These are phyloP conservation scores for Entomortierella lignicola DNA, from an alignment of 192 early-diverging fungal species.

Conservation along the genomic window DNA sequence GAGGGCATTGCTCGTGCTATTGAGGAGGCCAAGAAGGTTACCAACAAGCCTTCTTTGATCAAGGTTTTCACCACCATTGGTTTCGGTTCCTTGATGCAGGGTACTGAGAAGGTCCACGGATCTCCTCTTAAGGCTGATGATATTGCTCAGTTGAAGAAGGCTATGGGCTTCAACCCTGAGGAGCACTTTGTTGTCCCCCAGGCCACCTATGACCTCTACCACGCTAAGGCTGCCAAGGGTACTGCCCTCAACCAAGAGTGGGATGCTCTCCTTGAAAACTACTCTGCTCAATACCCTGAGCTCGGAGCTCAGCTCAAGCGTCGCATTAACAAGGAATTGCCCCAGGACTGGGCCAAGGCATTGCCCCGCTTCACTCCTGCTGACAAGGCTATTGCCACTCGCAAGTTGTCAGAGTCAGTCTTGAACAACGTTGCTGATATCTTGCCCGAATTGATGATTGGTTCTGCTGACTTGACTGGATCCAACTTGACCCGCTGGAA, in stretches of 20 bases:
- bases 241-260: constrained; percentile 77
- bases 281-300: constrained; percentile 78
- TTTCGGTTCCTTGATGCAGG: constrained; percentile 88
- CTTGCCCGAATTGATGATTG: constrained; percentile 92
- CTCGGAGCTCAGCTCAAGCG: constrained; percentile 81
- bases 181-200: constrained; percentile 79
- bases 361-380: constrained; percentile 87
- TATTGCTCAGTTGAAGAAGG: constrained; percentile 82
- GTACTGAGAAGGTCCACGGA: constrained; percentile 95
- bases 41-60: constrained; percentile 91
- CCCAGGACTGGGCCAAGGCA: constrained; percentile 74
- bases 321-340: constrained; percentile 80
- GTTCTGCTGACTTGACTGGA: constrained; percentile 97
- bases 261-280: constrained; percentile 79
- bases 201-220: constrained; percentile 68
- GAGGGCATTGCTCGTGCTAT: constrained; percentile 81
- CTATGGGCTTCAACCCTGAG: constrained; percentile 87
- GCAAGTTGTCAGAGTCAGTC: constrained; percentile 90
- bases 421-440: constrained; percentile 83
- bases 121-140: constrained; percentile 84
- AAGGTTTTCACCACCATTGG: constrained; percentile 94
- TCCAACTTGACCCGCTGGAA: constrained; percentile 99
- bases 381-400: constrained; percentile 88
- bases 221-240: constrained; percentile 65
- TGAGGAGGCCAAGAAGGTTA: constrained; percentile 84